A percentile compares a stretch with the other conserved stretches of the same genome.
Evolutionary conservation across 2,329 filamentous ascomycete genomes (phyloP).

Genomic region (Ceratocystis lukuohia): DNA sequence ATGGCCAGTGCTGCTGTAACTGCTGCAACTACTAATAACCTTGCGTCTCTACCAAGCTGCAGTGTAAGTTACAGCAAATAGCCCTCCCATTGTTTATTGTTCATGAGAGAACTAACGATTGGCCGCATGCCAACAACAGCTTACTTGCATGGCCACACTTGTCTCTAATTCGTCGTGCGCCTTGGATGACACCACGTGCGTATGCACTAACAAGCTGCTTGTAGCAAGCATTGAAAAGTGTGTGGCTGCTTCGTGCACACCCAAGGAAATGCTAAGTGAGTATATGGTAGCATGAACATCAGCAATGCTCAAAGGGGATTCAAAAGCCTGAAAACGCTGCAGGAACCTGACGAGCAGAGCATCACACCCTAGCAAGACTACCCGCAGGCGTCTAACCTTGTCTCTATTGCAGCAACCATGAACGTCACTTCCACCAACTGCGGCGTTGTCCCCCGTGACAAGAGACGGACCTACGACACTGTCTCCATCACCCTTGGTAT

Average conservation of each 20-base stretch:
- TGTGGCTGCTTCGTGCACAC: conserved; percentile 24
- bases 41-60: background rate
- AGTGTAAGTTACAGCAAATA: conserved; percentile 8
- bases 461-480: conserved; percentile 26
- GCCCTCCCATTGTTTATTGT: background rate
- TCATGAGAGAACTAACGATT: background rate
- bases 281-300: background rate
- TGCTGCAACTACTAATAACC: background rate
- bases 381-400: background rate
- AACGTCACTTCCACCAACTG: conserved; percentile 24
- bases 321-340: too few relatives aligned
- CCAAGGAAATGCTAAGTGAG: conserved; percentile 27
- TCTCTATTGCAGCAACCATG: conserved; percentile 20
- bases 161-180: conserved; percentile 24
- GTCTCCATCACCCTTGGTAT: conserved; percentile 25
- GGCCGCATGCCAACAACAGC: conserved; percentile 19
- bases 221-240: conserved; percentile 24
- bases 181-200: conserved; percentile 25
- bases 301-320: background rate
- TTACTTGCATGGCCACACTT: conserved; percentile 23
- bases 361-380: background rate
- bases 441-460: conserved; percentile 23
- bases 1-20: background rate
- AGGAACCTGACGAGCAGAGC: background rate
- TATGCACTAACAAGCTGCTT: conserved; percentile 25